phyloP scores from a whole-genome alignment of 139 green algal genomes.

The Picochlorum costavermella region DNA sequence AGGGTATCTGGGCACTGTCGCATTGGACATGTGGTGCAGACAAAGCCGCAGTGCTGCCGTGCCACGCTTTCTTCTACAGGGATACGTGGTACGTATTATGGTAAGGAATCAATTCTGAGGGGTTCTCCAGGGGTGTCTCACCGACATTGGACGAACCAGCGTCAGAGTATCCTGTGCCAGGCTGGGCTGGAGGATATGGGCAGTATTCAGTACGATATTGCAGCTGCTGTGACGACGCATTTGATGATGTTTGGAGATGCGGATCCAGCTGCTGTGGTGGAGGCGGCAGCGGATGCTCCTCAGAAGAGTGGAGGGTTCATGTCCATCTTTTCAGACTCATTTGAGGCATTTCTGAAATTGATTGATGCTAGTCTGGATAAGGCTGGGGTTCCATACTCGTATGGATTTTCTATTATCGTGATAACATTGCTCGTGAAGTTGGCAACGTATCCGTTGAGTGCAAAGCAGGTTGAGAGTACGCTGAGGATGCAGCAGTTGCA shows the following conservation, averaged over 20 bases:
- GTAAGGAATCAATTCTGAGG: too few relatives aligned
- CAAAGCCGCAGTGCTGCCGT: too few relatives aligned
- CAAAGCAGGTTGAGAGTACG: conserved; percentile 94
- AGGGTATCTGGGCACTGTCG: too few relatives aligned
- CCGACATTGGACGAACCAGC: too few relatives aligned
- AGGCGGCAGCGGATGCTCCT: conserved; percentile 11
- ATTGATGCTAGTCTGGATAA: conserved; percentile 68
- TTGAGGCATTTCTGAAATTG: conserved; percentile 66
- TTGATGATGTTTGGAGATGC: conserved; percentile 37
- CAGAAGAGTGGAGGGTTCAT: conserved; percentile 48
- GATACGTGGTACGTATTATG: too few relatives aligned
- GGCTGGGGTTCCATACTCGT: conserved; percentile 82
- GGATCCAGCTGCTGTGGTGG: conserved; percentile 11
- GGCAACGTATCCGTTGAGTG: conserved; percentile 84
- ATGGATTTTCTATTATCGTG: conserved; percentile 93
- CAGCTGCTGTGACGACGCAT: conserved; percentile 28
- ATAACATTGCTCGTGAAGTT: conserved; percentile 88
- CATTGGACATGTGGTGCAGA: too few relatives aligned
- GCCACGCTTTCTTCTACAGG: too few relatives aligned
- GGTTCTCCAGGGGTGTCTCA: too few relatives aligned
- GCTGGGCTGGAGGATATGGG: too few relatives aligned
- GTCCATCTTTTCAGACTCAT: conserved; percentile 50
- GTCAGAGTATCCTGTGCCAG: too few relatives aligned
- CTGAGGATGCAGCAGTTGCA: conserved; percentile 83
- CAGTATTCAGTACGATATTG: conserved; percentile 7